phyloP scores from a whole-genome alignment of 208 protist species.

The Trichomonas gallinae region DNA sequence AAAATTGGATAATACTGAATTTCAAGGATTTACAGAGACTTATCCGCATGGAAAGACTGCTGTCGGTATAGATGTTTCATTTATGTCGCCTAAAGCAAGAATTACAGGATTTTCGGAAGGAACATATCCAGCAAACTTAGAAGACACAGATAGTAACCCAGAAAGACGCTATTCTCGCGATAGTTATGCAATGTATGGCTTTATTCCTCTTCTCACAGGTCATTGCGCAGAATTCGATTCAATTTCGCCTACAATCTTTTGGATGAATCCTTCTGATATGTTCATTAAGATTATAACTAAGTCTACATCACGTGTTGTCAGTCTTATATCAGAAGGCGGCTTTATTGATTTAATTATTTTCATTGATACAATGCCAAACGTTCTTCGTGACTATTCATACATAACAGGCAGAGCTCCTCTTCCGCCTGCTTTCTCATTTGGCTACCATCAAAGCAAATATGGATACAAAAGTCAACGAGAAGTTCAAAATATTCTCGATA shows the following conservation, averaged over 20 bases:
- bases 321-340: conserved; percentile 74
- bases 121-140: background rate
- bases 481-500: conserved; percentile 40
- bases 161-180: conserved; percentile 89
- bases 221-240: conserved; percentile 43
- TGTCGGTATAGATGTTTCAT: background rate
- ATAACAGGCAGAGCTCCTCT: conserved; percentile 71
- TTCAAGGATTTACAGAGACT: background rate
- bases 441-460: conserved; percentile 94
- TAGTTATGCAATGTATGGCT: conserved; percentile 84
- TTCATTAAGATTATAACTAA: background rate
- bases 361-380: conserved; percentile 57
- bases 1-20: background rate
- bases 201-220: conserved; percentile 76
- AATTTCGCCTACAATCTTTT: background rate
- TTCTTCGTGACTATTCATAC: conserved; percentile 68
- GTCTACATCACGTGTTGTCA: conserved; percentile 30
- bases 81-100: background rate
- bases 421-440: conserved; percentile 83
- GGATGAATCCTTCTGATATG: background rate
- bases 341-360: conserved; percentile 84
- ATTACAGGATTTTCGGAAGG: background rate
- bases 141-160: conserved; percentile 29
- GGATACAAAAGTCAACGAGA: conserved; percentile 76
- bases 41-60: background rate